Percentiles rank a stretch among this genome's conserved stretches.
phyloP scores from a whole-genome alignment of 75 land plant species.

The Selaginella tamariscina region DNA sequence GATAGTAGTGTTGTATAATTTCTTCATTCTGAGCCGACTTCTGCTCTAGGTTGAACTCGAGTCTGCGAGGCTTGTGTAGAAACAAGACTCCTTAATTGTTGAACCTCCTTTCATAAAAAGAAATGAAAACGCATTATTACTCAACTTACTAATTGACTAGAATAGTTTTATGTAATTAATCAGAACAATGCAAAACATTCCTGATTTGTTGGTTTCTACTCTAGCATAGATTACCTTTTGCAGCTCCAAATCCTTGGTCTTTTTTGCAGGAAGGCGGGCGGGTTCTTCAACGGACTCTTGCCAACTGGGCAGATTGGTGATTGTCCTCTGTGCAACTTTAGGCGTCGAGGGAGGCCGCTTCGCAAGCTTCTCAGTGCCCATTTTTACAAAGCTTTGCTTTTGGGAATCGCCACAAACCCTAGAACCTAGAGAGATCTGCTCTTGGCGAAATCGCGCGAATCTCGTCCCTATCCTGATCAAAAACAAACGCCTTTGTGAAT shows the following conservation, averaged over 20 bases:
- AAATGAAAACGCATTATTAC: too few species aligned
- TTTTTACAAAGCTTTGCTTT: neutral
- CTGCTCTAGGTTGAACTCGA: neutral
- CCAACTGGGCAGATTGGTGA: neutral
- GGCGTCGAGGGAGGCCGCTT: neutral
- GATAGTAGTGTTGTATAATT: slow-evolving; percentile 2
- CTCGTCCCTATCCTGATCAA: neutral
- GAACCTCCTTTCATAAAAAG: neutral
- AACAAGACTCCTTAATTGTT: neutral
- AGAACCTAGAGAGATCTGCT: too few species aligned
- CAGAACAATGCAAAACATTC: too few species aligned
- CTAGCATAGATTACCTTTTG: neutral
- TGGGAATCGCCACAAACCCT: too few species aligned
- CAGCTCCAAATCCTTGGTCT: too few species aligned
- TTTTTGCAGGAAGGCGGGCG: neutral
- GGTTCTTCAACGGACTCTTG: neutral
- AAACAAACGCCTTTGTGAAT: too few species aligned
- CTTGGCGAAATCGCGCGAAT: neutral
- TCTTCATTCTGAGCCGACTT: neutral
- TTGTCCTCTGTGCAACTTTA: neutral
- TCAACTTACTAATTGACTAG: too few species aligned
- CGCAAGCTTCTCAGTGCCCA: neutral
- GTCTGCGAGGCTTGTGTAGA: neutral
- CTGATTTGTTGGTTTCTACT: neutral
- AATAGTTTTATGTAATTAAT: too few species aligned